Percentiles rank a stretch among this genome's conserved stretches.
Evolutionary conservation across 352 stramenopile species (phyloP).

Genomic region (Peronospora belbahrii): DNA sequence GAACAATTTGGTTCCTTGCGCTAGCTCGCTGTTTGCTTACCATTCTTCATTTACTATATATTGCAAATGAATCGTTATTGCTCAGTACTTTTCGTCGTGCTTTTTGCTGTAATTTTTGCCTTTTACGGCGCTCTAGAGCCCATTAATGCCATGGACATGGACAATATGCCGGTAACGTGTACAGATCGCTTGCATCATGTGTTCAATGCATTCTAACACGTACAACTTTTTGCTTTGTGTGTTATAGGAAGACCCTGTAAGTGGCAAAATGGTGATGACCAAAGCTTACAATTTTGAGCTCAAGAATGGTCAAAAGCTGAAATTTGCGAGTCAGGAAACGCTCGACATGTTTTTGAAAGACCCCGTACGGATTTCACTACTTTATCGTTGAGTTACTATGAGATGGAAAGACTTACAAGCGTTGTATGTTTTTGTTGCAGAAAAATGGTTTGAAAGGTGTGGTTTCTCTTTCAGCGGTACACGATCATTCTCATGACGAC

Average conservation of each 20-base stretch:
- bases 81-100: slow-evolving; percentile 1
- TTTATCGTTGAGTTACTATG: not conserved
- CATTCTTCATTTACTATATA: not conserved
- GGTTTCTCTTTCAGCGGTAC: slow-evolving; percentile 12
- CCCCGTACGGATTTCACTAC: slow-evolving; percentile 21
- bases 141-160: slow-evolving; percentile 27
- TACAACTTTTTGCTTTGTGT: not conserved
- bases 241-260: slow-evolving; percentile 48
- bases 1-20: not conserved
- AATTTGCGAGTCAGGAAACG: slow-evolving; percentile 49
- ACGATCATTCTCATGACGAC: not conserved
- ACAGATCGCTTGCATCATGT: not conserved
- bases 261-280: slow-evolving; percentile 65
- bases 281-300: slow-evolving; percentile 44
- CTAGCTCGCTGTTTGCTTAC: not conserved
- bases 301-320: slow-evolving; percentile 55
- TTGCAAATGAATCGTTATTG: not conserved
- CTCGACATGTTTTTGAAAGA: slow-evolving; percentile 44
- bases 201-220: not conserved
- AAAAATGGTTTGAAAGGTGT: slow-evolving; percentile 36
- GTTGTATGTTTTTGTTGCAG: slow-evolving; percentile 10
- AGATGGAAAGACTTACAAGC: not conserved
- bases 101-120: slow-evolving; percentile 10
- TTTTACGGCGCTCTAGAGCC: not conserved
- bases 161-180: slow-evolving; percentile 69